Evolutionary conservation across 495 filamentous ascomycete species (phyloP), one percentile per base, ranked within the genome.

Genomic region (Hypoxylon lienhwacheense): DNA sequence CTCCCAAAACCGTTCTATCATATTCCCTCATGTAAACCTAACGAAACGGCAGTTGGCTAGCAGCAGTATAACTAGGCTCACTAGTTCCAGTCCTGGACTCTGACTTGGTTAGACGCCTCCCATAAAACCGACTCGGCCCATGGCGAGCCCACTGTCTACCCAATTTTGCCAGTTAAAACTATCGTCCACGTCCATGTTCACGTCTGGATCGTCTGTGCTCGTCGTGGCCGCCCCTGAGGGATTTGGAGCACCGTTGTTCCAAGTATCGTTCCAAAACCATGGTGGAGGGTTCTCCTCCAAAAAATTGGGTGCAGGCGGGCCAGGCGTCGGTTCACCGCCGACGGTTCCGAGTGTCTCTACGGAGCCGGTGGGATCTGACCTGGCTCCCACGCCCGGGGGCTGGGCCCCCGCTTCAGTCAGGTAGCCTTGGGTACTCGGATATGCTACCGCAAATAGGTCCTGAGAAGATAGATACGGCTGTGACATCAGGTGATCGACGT

Each of bases 151-250:
- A 16, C 57, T 71, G 43, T 77, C 73, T 50, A 76, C 68, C 69
- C 71, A 78, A 29, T 56, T 73, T 55, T 78, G 73, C 75, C 75
- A 78, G 47, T 75, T 71, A 37, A 78, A 75, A 0, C 64, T 62
- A 2, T 77, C 74, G 11, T 71, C 68, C 37, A 69, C 61, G 14
- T 72, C 72, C 37, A 74, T 69, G 20, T 74, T 70, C 14, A 70
- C 39, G 8, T 77, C 74, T 8, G 70, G 54, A 17, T 72, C 44
- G 20, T 65, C 61, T 4, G 57, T 51, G 42, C 46, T 41, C 12
- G 48, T 55, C 15, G 64, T 24, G 16, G 42, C 49, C 12, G 59
- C 55, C 1, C 53, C 21, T 6, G 54, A 31, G 3, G 19, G 7
- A 5, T n/a, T 52, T 3, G 43, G 11, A 3, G 45, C 7, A 1